These are phyloP conservation scores for Ensete glaucum DNA, from an alignment of 176 grass and related monocot genomes.

Conservation along the genomic window DNA sequence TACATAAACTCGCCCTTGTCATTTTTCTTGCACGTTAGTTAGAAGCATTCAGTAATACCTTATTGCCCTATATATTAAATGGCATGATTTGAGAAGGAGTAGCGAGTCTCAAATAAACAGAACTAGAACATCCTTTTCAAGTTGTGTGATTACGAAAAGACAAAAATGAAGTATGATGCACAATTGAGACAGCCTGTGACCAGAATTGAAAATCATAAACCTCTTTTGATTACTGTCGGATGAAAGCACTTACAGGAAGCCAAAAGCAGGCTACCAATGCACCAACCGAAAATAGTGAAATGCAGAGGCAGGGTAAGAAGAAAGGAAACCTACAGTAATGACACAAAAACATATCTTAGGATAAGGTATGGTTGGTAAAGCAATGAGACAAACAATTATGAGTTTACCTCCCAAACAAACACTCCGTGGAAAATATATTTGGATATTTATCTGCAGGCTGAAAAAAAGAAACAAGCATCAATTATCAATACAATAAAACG, in stretches of 20 bases:
- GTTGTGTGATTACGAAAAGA: not conserved
- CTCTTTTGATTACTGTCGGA: not conserved
- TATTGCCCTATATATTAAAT: too few relatives aligned
- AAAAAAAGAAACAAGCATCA: slow-evolving; percentile 18
- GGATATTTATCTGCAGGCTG: slow-evolving; percentile 73
- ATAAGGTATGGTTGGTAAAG: not conserved
- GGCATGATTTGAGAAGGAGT: too few relatives aligned
- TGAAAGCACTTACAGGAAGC: slow-evolving; percentile 40
- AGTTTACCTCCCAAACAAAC: slow-evolving; percentile 56
- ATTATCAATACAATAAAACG: not conserved
- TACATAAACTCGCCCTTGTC: too few relatives aligned
- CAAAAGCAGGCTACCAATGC: slow-evolving; percentile 45
- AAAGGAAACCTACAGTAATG: slow-evolving; percentile 50
- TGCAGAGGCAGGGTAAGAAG: slow-evolving; percentile 46
- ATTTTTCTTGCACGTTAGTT: too few relatives aligned
- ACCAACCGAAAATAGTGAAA: slow-evolving; percentile 34
- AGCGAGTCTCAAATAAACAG: too few relatives aligned
- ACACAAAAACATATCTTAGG: slow-evolving; percentile 7
- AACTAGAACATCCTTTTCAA: not conserved
- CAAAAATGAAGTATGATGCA: not conserved
- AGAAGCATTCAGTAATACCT: too few relatives aligned
- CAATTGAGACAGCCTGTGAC: not conserved
- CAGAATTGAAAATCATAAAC: not conserved
- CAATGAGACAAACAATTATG: slow-evolving; percentile 1
- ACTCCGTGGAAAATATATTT: slow-evolving; percentile 40